phyloP scores from a whole-genome alignment of 164 flowering plant genomes.

The Macadamia tetraphylla region DNA sequence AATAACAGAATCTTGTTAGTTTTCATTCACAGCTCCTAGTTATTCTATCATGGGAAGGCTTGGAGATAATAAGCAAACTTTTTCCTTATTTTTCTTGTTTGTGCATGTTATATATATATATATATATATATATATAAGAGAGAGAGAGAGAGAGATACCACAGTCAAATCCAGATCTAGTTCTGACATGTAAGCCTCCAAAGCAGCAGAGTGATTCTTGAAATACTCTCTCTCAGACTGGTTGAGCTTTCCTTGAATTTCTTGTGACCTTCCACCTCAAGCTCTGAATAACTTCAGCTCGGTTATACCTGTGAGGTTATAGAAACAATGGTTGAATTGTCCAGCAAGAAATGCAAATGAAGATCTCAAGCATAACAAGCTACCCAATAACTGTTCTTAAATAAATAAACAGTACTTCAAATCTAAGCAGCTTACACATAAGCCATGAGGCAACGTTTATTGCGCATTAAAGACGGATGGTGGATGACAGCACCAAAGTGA shows the following conservation, averaged over 20 bases:
- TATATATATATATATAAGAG: background rate
- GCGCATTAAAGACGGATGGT: slow-evolving; percentile 75
- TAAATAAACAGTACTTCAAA: background rate
- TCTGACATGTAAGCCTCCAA: slow-evolving; percentile 66
- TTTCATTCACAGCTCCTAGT: too few relatives aligned
- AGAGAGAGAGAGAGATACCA: slow-evolving; percentile 47
- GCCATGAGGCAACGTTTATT: slow-evolving; percentile 85
- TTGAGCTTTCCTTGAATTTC: slow-evolving; percentile 75
- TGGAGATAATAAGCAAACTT: too few relatives aligned
- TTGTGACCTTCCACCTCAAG: slow-evolving; percentile 76
- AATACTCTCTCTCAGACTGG: slow-evolving; percentile 70
- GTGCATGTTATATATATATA: too few relatives aligned
- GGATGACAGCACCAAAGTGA: slow-evolving; percentile 80
- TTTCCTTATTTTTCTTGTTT: too few relatives aligned
- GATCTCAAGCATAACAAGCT: slow-evolving; percentile 3
- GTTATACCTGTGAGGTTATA: slow-evolving; percentile 48
- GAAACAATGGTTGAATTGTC: slow-evolving; percentile 5
- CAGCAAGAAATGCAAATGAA: slow-evolving; percentile 3
- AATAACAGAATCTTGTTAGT: too few relatives aligned
- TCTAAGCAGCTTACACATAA: slow-evolving; percentile 35
- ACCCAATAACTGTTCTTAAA: background rate
- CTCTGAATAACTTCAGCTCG: slow-evolving; percentile 68
- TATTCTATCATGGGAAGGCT: too few relatives aligned
- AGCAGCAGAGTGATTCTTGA: slow-evolving; percentile 71
- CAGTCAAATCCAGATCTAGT: slow-evolving; percentile 78